Conservation (phyloP, 179 eudicot species). For the Carnegiea gigantea region DNA sequence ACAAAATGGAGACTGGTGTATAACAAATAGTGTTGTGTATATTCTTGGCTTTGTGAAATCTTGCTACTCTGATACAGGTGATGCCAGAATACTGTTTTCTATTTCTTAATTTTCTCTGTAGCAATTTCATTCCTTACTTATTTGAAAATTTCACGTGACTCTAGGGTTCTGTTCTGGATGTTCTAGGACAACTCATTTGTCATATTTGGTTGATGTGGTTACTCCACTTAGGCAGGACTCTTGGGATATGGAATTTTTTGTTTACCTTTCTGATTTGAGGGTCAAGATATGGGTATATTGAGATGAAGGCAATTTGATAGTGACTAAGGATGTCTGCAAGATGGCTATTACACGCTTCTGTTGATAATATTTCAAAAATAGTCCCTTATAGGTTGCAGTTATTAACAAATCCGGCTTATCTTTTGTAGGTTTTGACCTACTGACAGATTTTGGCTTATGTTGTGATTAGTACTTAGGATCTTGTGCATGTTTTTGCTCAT, state of each 20-base stretch:
- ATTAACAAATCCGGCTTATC: not conserved
- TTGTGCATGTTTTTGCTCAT: constrained; percentile 11
- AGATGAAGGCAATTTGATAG: not conserved
- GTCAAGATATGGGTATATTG: not conserved
- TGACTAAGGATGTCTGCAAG: not conserved
- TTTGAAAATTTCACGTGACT: not conserved
- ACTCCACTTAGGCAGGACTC: not conserved
- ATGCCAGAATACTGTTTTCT: not conserved
- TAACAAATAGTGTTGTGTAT: not conserved
- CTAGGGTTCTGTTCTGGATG: not conserved
- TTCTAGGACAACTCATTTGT: not conserved
- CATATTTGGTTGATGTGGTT: not conserved
- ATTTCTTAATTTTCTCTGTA: not conserved
- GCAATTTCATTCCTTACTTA: not conserved
- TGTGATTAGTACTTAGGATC: no score
- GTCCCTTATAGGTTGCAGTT: not conserved
- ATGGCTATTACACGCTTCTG: not conserved
- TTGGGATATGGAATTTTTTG: not conserved
- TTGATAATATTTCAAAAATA: not conserved
- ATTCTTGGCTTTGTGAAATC: not conserved
- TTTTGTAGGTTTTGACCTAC: not conserved
- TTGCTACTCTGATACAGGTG: not conserved
- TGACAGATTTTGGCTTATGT: not conserved
- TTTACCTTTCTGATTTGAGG: not conserved
- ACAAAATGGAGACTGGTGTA: not conserved